Evolutionary conservation across 495 filamentous ascomycete genomes (phyloP), one percentile per base, ranked within the genome.

Genomic region (Jackrogersella minutella): DNA sequence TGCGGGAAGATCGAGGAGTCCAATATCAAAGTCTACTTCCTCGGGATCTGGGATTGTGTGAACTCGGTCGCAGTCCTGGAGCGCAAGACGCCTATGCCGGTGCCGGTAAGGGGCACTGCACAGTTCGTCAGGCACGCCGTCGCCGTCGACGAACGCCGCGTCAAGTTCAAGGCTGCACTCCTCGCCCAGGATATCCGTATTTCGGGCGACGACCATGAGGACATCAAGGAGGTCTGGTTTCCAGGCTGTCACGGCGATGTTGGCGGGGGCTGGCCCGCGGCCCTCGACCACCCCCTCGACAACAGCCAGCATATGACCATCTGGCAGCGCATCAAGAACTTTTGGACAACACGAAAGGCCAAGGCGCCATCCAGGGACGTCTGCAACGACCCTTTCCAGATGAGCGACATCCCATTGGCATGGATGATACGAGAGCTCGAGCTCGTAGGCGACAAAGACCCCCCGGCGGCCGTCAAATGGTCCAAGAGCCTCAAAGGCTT

Each of bases 31-130:
- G 70, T 72, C 19, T 69, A 60, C 39, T 82, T 82, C 58, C 75
- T 81, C 9, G 80, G 80, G 1, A 66, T 82, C 22, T 82, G 79
- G 60, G 80, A 84, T 62, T 77, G 73, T 39, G 80, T 84, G 16
- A 80, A 78, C 59, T 79, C 75, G 6, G 76, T 82, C 2, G 51
- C 72, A 54, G 30, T 74, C 66, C 4, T 78, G 14, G 69, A 71
- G 57, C 39, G 64, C 24, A 66, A 66, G 26, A 47, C 68, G 57
- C 90, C 90, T 59, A 85, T 87, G 24, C 63, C 67, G 3, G 58
- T 74, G 7, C 67, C 66, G 1, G 61, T 76, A 9, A 63, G 63
- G 44, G 61, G 72, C 9, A 70, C 76, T 2, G 76, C 77, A 14
- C 58, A 66, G 0, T 72, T 70, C 36, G 73, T 81, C 37, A 74